Percentiles rank a stretch among this genome's conserved stretches.
These are phyloP conservation scores for Croton setiger DNA, from an alignment of 441 rosid species.

Conservation along the genomic window DNA sequence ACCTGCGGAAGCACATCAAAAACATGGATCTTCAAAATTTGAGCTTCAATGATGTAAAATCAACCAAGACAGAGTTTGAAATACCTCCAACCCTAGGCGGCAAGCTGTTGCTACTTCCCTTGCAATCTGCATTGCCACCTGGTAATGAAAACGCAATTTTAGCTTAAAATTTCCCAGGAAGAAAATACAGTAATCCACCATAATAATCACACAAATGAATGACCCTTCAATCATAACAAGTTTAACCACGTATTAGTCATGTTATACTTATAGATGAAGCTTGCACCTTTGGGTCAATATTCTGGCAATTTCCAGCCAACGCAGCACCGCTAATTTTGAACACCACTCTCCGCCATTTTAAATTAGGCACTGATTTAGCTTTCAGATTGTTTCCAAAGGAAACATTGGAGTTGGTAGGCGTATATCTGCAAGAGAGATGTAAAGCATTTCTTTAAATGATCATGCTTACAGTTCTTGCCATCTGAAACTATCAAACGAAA, in stretches of 20 bases:
- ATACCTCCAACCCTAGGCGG: slow-evolving; percentile 72
- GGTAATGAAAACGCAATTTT: slow-evolving; percentile 20
- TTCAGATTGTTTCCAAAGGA: slow-evolving; percentile 33
- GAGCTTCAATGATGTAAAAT: slow-evolving; percentile 14
- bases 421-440: slow-evolving; percentile 24
- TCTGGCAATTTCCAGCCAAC: slow-evolving; percentile 57
- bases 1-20: slow-evolving; percentile 36
- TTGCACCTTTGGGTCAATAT: slow-evolving; percentile 76
- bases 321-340: slow-evolving; percentile 80
- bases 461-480: background rate
- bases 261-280: slow-evolving; percentile 6
- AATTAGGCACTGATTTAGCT: slow-evolving; percentile 40
- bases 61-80: background rate
- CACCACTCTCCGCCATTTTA: slow-evolving; percentile 80
- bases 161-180: slow-evolving; percentile 1
- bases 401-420: slow-evolving; percentile 13
- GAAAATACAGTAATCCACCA: background rate
- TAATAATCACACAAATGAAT: background rate
- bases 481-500: background rate
- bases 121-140: slow-evolving; percentile 68
- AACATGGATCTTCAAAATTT: background rate
- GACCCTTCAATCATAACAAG: slow-evolving; percentile 1
- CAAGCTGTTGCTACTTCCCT: slow-evolving; percentile 70
- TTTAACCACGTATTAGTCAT: background rate
- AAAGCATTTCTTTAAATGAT: background rate